A percentile compares a stretch with the other conserved stretches of the same genome.
Conservation (phyloP, 768 basidiomycete species). For the Mycena haematopus region DNA sequence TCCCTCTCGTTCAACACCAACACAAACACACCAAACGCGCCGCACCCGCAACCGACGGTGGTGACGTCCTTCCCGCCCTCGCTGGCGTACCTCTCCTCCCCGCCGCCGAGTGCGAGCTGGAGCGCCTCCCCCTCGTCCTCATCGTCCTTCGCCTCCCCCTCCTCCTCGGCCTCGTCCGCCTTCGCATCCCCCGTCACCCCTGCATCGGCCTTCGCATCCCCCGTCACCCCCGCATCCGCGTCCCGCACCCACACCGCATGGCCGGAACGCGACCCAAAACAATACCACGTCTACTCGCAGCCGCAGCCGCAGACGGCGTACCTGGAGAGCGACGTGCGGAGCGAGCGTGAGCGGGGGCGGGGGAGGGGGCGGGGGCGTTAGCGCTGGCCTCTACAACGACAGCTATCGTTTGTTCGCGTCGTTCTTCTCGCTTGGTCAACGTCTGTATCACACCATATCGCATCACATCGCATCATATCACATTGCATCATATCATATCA, state of each 20-base stretch:
- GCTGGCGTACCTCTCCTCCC: neutral
- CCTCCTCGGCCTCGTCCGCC: neutral
- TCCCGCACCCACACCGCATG: too few relatives aligned
- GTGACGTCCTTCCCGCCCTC: neutral
- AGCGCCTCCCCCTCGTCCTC: neutral
- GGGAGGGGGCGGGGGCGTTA: too few relatives aligned
- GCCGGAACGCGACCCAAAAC: neutral
- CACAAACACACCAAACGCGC: too few relatives aligned
- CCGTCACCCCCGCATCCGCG: neutral
- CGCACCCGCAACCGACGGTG: neutral
- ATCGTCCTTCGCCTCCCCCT: neutral
- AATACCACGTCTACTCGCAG: neutral
- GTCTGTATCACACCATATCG: too few relatives aligned
- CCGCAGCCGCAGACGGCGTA: neutral
- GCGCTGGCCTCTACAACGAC: too few relatives aligned
- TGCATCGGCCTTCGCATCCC: neutral
- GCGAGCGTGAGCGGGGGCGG: too few relatives aligned
- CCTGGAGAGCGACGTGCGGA: conserved; percentile 19
- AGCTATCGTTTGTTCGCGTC: too few relatives aligned
- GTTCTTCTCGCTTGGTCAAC: too few relatives aligned
- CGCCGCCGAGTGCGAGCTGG: conserved; percentile 1
- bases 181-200: neutral
- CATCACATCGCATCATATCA: too few relatives aligned
- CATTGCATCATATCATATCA: too few relatives aligned
- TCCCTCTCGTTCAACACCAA: neutral